A percentile compares a stretch with the other conserved stretches of the same genome.
These are phyloP conservation scores for Friedmanniomyces simplex DNA, from an alignment of 495 filamentous ascomycete species.

Conservation along the genomic window DNA sequence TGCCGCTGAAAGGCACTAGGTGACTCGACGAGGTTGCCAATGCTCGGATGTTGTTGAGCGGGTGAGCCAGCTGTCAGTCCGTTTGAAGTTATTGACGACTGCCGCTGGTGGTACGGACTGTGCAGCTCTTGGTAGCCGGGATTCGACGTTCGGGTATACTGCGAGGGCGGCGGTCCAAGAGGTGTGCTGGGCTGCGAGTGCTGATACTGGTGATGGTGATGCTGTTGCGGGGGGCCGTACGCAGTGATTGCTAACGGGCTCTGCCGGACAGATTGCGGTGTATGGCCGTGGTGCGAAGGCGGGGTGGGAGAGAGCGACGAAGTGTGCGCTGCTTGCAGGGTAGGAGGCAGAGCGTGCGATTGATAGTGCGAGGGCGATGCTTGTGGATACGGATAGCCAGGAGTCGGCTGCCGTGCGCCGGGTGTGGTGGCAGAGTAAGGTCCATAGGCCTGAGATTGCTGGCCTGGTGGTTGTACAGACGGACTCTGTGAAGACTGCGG, in stretches of 20 bases:
- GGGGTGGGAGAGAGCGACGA: slow-evolving; percentile 47
- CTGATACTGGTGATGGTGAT: slow-evolving; percentile 31
- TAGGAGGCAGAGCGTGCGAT: slow-evolving; percentile 37
- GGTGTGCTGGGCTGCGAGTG: slow-evolving; percentile 48
- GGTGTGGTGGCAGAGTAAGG: slow-evolving; percentile 30
- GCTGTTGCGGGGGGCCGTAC: slow-evolving; percentile 21
- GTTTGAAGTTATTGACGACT: slow-evolving; percentile 15
- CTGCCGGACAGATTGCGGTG: slow-evolving; percentile 39
- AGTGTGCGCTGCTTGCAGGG: slow-evolving; percentile 36
- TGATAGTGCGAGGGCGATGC: slow-evolving; percentile 44
- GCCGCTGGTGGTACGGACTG: slow-evolving; percentile 24
- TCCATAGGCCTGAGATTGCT: slow-evolving; percentile 34
- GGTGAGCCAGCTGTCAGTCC: slow-evolving; percentile 7
- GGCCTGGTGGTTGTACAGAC: not conserved
- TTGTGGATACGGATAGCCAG: slow-evolving; percentile 18
- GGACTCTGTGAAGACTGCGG: slow-evolving; percentile 40
- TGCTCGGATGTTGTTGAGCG: slow-evolving; percentile 13
- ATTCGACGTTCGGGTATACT: slow-evolving; percentile 38
- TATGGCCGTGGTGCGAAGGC: slow-evolving; percentile 47
- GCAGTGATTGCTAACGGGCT: slow-evolving; percentile 39
- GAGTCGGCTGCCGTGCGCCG: slow-evolving; percentile 1
- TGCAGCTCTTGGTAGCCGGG: slow-evolving; percentile 38
- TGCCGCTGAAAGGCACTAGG: slow-evolving; percentile 8
- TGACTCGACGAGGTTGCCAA: slow-evolving; percentile 20
- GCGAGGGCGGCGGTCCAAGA: slow-evolving; percentile 39